Percentiles rank a stretch among this genome's conserved stretches.
These are phyloP conservation scores for Aegilops umbellulata DNA, from an alignment of 176 grass and related monocot genomes.

Conservation along the genomic window DNA sequence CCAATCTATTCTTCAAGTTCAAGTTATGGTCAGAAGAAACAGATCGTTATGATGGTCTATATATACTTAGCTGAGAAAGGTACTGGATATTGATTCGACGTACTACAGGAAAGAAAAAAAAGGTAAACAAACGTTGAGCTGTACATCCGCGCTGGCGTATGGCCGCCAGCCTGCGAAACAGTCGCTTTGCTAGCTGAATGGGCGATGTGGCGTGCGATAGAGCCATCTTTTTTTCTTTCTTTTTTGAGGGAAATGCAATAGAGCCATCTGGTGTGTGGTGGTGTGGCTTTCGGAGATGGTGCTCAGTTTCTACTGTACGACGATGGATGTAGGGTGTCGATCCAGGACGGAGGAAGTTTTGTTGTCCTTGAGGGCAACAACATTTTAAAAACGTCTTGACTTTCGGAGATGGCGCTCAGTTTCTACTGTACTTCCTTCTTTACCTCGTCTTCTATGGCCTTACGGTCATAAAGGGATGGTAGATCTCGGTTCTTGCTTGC, in stretches of 20 bases:
- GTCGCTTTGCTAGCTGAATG: neutral
- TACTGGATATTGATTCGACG: neutral
- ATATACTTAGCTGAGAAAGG: too few relatives aligned
- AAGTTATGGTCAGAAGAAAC: neutral
- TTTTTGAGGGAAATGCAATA: neutral
- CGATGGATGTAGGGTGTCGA: too few relatives aligned
- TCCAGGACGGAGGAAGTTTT: too few relatives aligned
- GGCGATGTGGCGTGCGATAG: neutral
- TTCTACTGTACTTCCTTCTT: too few relatives aligned
- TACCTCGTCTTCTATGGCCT: too few relatives aligned
- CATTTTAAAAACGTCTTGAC: too few relatives aligned
- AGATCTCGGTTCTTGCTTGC: too few relatives aligned
- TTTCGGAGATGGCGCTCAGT: too few relatives aligned
- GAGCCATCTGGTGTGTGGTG: neutral
- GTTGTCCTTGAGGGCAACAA: too few relatives aligned
- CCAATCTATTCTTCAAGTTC: neutral
- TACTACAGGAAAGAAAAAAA: neutral
- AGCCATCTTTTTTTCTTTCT: neutral
- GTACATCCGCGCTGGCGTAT: neutral
- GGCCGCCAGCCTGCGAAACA: neutral
- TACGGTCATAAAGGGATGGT: too few relatives aligned
- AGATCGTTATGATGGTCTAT: too few relatives aligned
- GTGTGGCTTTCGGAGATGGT: neutral
- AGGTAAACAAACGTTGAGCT: neutral
- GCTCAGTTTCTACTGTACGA: neutral